Base-by-base conservation (phyloP, 495 filamentous ascomycete genomes). In the Podospora pseudoanserina region DNA sequence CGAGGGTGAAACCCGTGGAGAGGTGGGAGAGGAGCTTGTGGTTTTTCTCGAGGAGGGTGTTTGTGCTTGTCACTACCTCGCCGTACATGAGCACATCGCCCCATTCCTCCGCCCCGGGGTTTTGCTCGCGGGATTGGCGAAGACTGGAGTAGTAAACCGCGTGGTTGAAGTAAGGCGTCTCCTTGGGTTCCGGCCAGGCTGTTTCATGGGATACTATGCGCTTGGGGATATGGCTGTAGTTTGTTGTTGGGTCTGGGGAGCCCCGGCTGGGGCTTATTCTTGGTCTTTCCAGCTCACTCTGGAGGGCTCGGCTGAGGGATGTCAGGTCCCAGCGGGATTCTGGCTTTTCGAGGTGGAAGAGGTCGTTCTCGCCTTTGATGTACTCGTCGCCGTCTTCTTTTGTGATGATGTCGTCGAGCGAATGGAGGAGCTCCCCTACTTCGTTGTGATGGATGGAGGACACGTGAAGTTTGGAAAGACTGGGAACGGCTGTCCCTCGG, bases 31-130 rank as follows among this genome's bases (percentile, higher is more conserved):
- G 87, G 30, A 97, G 82, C 19, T 88, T 86, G 4, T 86, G 85
- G 75, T 99, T 99, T 73, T 95, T 97, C 75, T 98, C 95, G 0
- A 99, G 81, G n/a, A 98, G 83, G 2, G 94, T 96, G 76, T 92
- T 96, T 23, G 95, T 99, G 77, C 92, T 96, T 18, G 95, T 97
- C 55, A 98, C 82, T 4, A 96, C 92, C 76, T 97, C 92, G 44
- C 91, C 94, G 77, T 98, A 98, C 65, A 99, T 80, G 5, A 97
- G 76, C 59, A 86, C 82, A 15, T 89, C 82, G 5, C 96, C 96
- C 82, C 96, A 97, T 30, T 84, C 78, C 2, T 84, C 80, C 0
- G 87, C 85, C 1, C 85, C 84, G 58, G 64, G 71, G 71, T 69
- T 83, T 82, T 64, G 85, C 76, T n/a, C 80, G 71, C 74, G 86